Evolutionary conservation across 768 basidiomycete genomes (phyloP).

Genomic region (Pulveroboletus sp.): DNA sequence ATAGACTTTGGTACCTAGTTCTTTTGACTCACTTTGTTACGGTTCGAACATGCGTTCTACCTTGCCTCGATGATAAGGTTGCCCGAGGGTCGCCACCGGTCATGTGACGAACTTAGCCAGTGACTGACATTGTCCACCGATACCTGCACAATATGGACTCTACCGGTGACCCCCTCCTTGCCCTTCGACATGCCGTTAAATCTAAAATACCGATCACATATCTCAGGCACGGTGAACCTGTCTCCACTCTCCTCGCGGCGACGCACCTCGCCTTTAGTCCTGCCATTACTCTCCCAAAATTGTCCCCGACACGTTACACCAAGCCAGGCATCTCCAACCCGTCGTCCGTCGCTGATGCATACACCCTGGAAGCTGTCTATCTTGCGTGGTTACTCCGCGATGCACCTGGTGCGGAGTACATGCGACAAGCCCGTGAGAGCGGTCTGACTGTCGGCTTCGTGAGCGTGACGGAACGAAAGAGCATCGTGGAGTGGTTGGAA

Average conservation of each 20-base stretch:
- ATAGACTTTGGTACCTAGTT: too few species aligned
- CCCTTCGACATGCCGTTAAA: constrained; percentile 61
- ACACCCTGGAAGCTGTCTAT: constrained; percentile 76
- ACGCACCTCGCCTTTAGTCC: constrained; percentile 61
- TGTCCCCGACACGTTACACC: constrained; percentile 71
- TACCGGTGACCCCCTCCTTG: constrained; percentile 46
- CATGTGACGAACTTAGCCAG: too few species aligned
- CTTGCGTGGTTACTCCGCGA: constrained; percentile 79
- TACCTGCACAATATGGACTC: not conserved
- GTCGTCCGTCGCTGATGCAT: constrained; percentile 46
- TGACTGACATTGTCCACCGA: too few species aligned
- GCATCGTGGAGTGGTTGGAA: constrained; percentile 81
- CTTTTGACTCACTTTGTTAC: too few species aligned
- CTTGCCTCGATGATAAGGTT: too few species aligned
- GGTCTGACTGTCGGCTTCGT: constrained; percentile 75
- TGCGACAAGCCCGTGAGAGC: constrained; percentile 75
- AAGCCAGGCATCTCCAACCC: constrained; percentile 47
- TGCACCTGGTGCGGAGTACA: constrained; percentile 76
- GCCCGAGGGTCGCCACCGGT: too few species aligned
- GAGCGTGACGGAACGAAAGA: constrained; percentile 81
- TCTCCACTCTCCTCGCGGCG: constrained; percentile 48
- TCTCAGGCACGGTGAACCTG: constrained; percentile 33
- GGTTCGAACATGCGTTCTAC: too few species aligned
- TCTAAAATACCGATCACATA: constrained; percentile 49
- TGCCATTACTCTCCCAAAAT: constrained; percentile 57